Evolutionary conservation across 257 asterid species (phyloP).

Genomic region (Jacaranda mimosifolia): DNA sequence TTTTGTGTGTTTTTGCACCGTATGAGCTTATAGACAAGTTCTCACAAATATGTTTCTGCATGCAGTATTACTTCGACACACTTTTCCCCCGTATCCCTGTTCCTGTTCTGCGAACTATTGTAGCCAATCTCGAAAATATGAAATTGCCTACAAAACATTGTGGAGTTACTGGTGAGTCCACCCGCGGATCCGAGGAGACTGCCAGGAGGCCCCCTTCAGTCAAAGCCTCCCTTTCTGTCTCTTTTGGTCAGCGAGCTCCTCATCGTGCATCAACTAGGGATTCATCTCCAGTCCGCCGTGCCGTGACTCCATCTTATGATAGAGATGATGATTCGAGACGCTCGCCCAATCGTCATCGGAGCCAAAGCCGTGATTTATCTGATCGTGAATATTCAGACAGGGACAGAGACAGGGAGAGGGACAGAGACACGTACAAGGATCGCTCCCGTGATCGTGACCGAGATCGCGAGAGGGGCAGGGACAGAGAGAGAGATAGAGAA

Average conservation of each 20-base stretch:
- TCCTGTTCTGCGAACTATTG: constrained; percentile 74
- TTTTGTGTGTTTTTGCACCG: constrained; percentile 1
- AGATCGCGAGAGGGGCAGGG: constrained; percentile 32
- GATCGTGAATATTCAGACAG: constrained; percentile 64
- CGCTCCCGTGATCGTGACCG: constrained; percentile 34
- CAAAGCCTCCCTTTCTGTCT: constrained; percentile 96
- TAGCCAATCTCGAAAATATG: constrained; percentile 80
- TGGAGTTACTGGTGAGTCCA: constrained; percentile 86
- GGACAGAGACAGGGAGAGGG: constrained; percentile 50
- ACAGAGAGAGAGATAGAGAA: constrained; percentile 42
- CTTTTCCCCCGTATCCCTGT: constrained; percentile 96
- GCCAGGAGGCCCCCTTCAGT: constrained; percentile 98
- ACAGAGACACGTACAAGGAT: constrained; percentile 45
- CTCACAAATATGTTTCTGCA: constrained; percentile 34
- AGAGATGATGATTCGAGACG: constrained; percentile 61
- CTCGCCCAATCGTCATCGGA: constrained; percentile 67
- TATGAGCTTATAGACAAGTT: background rate
- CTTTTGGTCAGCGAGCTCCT: constrained; percentile 99
- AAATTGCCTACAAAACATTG: constrained; percentile 87
- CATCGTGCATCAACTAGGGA: constrained; percentile 98
- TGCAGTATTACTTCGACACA: constrained; percentile 98
- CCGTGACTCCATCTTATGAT: constrained; percentile 60
- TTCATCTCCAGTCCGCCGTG: constrained; percentile 94
- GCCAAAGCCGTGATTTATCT: constrained; percentile 78
- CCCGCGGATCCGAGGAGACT: constrained; percentile 95